phyloP scores from a whole-genome alignment of 768 basidiomycete genomes.

The Termitomyces sp. region DNA sequence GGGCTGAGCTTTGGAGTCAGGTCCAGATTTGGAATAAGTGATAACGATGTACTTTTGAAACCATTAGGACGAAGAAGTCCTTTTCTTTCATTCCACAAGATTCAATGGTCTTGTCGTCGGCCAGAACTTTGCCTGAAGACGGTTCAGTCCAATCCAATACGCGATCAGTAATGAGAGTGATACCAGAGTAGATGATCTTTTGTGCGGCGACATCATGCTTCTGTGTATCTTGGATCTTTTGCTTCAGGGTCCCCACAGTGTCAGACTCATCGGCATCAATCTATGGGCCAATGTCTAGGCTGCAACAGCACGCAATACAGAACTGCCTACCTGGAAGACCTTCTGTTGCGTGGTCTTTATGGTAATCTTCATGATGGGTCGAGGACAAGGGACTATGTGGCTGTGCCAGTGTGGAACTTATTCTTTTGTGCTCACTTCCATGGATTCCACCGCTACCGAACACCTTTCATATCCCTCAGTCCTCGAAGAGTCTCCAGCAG shows the following conservation, averaged over 20 bases:
- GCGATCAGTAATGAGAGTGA: conserved; percentile 12
- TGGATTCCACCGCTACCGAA: conserved; percentile 7
- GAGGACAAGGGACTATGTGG: conserved; percentile 4
- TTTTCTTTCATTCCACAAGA: conserved; percentile 95
- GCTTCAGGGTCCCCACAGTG: conserved; percentile 74
- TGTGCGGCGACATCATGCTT: conserved; percentile 69
- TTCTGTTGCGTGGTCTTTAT: conserved; percentile 95
- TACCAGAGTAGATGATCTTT: conserved; percentile 95
- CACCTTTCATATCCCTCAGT: conserved; percentile 19
- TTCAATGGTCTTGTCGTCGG: conserved; percentile 82
- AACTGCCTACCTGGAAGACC: conserved; percentile 63
- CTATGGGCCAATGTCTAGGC: conserved; percentile 25
- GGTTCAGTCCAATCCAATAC: not conserved
- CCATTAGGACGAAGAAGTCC: conserved; percentile 99
- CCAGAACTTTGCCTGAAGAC: conserved; percentile 77
- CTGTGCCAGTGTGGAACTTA: not conserved
- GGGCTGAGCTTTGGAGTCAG: conserved; percentile 16
- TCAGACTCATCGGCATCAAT: conserved; percentile 74
- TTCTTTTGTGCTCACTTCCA: not conserved
- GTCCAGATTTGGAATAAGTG: conserved; percentile 12
- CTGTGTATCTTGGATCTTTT: conserved; percentile 73
- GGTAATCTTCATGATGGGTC: conserved; percentile 77
- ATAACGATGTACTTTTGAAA: conserved; percentile 70
- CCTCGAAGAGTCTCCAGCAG: conserved; percentile 10
- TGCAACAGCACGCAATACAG: not conserved